phyloP scores from a whole-genome alignment of 768 basidiomycete species.

The Russula brevipes region DNA sequence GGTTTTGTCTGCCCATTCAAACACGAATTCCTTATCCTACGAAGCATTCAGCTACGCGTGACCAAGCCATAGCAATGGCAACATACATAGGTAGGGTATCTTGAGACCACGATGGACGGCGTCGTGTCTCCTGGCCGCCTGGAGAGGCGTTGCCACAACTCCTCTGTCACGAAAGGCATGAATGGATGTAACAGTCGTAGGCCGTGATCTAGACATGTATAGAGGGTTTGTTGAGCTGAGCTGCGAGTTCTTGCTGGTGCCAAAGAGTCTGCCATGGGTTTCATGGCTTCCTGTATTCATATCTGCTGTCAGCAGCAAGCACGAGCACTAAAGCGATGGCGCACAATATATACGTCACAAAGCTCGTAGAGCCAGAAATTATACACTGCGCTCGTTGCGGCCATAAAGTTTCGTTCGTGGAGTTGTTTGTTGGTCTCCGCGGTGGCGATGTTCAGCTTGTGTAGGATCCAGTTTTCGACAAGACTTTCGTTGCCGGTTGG shows the following conservation, averaged over 20 bases:
- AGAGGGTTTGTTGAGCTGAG: constrained; percentile 93
- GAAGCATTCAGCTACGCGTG: background rate
- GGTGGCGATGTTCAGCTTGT: constrained; percentile 84
- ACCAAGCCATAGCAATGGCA: background rate
- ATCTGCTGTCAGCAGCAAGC: background rate
- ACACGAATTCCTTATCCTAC: constrained; percentile 51
- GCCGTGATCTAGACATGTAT: constrained; percentile 89
- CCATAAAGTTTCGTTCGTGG: constrained; percentile 85
- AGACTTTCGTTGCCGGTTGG: constrained; percentile 86
- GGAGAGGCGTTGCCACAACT: constrained; percentile 95
- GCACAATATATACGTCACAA: constrained; percentile 97
- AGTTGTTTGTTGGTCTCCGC: constrained; percentile 71
- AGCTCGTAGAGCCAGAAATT: constrained; percentile 98
- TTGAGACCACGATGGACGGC: constrained; percentile 84
- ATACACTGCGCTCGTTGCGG: constrained; percentile 76
- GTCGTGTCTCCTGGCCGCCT: constrained; percentile 76
- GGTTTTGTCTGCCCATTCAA: constrained; percentile 67
- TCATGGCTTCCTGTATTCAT: constrained; percentile 86
- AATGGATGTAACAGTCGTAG: constrained; percentile 91
- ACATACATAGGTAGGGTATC: constrained; percentile 77
- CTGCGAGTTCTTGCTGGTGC: constrained; percentile 54
- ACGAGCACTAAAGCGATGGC: constrained; percentile 29
- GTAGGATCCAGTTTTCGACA: constrained; percentile 92
- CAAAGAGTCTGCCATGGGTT: constrained; percentile 87
- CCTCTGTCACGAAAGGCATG: constrained; percentile 99